phyloP scores from a whole-genome alignment of 768 basidiomycete genomes.

The Plicaturopsis crispa region DNA sequence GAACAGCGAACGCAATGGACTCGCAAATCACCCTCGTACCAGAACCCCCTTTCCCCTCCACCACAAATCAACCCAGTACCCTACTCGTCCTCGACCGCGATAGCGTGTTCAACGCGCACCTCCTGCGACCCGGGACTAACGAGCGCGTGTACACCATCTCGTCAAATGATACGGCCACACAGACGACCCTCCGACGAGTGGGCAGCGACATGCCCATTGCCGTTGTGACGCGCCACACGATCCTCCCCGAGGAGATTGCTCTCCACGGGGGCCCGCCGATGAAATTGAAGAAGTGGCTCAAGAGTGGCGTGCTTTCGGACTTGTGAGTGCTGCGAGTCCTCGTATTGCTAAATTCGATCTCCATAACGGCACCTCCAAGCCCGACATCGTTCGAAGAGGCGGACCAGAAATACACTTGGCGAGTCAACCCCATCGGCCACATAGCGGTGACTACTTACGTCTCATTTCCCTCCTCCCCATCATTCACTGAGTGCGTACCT shows the following conservation, averaged over 20 bases:
- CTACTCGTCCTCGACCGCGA: too few species aligned
- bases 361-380: conserved; percentile 6
- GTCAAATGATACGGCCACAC: too few species aligned
- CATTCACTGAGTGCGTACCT: conserved; percentile 2
- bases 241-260: conserved; percentile 16
- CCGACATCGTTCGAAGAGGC: conserved; percentile 16
- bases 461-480: neutral
- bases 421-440: conserved; percentile 10
- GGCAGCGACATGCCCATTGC: conserved; percentile 12
- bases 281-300: conserved; percentile 16
- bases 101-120: too few species aligned
- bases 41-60: too few species aligned
- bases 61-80: too few species aligned
- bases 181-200: too few species aligned
- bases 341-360: neutral
- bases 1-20: too few species aligned
- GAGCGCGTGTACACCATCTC: too few species aligned
- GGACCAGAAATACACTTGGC: conserved; percentile 16
- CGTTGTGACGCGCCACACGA: conserved; percentile 11
- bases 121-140: too few species aligned
- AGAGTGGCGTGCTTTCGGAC: conserved; percentile 13
- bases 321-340: conserved; percentile 13
- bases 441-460: conserved; percentile 14
- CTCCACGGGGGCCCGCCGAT: conserved; percentile 12
- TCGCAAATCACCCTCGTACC: too few species aligned